Conservation (phyloP, 495 filamentous ascomycete species). For the Aspergillus conjunctus region DNA sequence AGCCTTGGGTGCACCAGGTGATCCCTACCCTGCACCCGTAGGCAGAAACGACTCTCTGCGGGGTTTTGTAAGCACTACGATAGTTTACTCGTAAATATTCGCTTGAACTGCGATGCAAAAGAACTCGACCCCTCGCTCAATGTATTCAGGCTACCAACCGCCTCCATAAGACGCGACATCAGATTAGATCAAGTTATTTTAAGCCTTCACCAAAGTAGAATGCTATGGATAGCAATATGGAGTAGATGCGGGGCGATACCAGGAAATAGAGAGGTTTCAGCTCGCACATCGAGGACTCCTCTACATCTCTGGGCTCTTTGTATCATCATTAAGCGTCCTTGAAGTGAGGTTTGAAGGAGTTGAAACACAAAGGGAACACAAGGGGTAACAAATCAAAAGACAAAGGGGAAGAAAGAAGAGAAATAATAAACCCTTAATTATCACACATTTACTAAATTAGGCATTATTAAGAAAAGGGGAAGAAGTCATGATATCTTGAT, state of each 20-base stretch:
- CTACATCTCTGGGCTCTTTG: slow-evolving; percentile 39
- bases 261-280: slow-evolving; percentile 28
- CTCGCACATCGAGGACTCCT: slow-evolving; percentile 8
- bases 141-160: neutral
- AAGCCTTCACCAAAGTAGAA: slow-evolving; percentile 43
- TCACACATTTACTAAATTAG: neutral
- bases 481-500: neutral
- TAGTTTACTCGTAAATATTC: neutral
- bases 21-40: neutral
- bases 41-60: neutral
- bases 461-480: neutral
- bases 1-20: neutral
- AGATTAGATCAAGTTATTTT: slow-evolving; percentile 63
- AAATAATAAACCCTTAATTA: slow-evolving; percentile 1
- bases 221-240: slow-evolving; percentile 9
- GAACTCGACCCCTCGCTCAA: neutral
- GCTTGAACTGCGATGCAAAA: neutral
- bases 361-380: neutral
- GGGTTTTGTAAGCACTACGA: neutral
- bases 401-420: slow-evolving; percentile 12
- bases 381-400: slow-evolving; percentile 8
- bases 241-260: slow-evolving; percentile 42
- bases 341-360: slow-evolving; percentile 9
- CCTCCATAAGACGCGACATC: slow-evolving; percentile 29
- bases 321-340: slow-evolving; percentile 45